Base-by-base conservation (phyloP, 2,329 filamentous ascomycete species). In the Trichoderma polysporum region DNA sequence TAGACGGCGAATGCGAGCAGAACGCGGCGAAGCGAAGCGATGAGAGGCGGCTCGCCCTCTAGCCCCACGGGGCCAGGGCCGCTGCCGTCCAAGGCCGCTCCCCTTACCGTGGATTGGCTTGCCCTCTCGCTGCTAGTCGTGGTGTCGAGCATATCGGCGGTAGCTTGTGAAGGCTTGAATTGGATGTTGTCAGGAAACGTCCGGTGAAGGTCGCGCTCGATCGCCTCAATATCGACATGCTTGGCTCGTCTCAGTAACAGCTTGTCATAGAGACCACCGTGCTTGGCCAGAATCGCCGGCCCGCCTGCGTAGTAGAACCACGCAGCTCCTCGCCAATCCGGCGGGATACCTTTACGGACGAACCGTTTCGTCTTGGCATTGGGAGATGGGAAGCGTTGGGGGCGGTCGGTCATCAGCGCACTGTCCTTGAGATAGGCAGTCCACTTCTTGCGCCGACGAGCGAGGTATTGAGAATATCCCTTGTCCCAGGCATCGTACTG, bases 271-370 rank as follows among this genome's bases (percentile, higher is more conserved):
- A 94, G 81, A 1, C 92, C 92, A 5, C 88, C 85, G 72, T 96
- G 87, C 74, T 92, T 90, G 60, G 88, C 86, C 68, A 97, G 78
- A 70, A 93, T 90, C 53, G 89, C 88, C 27, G 93, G 93, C 1
- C 94, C 94, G 22, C 93, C 93, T 12, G 93, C 93, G 76, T 97
- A 98, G 80, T 91, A 97, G 78, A 97, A 98, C 94, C 94, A 98
- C 53, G 94, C 94, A 6, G 92, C 91, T n/a, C 94, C 94, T 74
- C 94, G 88, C 88, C 93, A 97, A 71, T 97, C 93, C 0, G 94
- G 92, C 3, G 94, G 94, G 58, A 97, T 94, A 17, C 94, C 94
- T 78, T 97, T 98, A 60, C 94, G 89, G 57, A 97, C 87, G 75
- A 95, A 97, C 19, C 93, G 87, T 79, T 96, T 97, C 50, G 95